Evolutionary conservation across 352 stramenopile genomes (phyloP), one percentile per base, ranked within the genome.

Genomic region (Phytophthora syringae): DNA sequence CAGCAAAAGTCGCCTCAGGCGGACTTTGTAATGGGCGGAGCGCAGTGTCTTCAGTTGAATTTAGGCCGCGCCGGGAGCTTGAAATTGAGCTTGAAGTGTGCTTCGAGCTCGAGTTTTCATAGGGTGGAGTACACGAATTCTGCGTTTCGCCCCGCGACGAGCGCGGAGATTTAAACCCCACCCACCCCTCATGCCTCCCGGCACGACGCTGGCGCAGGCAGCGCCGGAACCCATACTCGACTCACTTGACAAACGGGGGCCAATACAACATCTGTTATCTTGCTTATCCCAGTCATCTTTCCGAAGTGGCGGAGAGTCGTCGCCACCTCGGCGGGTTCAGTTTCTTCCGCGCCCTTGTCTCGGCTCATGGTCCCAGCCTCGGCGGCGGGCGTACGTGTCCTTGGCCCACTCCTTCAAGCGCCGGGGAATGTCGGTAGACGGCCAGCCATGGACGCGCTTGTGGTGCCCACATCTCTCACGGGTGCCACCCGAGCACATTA

Each of bases 291-390:
- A 5, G 28, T 32, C 28, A 10, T 32, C 5, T 10, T 13, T 44
- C 52, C 52, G 52, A 60, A 60, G 52, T 58, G 52, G 25, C 3
- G 40, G 40, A 50, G 40, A 60, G 52, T 44, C 40, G 10, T 51
- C 52, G 13, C 11, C 39, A 50, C 52, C 52, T 44, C 52, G 40
- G 39, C 52, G 9, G 1, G 39, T 36, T 44, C 39, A 52, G 18
- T 43, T 15, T 5, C 52, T 52, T 20, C 7, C 18, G 5, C 15
- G 20, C 2, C 34, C 34, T 2, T 4, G 36, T 15, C 21, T 51
- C 16, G 42, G 39, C 15, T 60, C 40, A 21, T 24, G 22, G 24
- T 44, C 24, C 52, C 40, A 51, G 20, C 39, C 40, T 39, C 51
- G 34, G 27, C n/a, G 52, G 27, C 24, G 52, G 2, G 39, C 28